Base-by-base conservation (phyloP, 352 stramenopile species). In the Globisporangium irregulare region DNA sequence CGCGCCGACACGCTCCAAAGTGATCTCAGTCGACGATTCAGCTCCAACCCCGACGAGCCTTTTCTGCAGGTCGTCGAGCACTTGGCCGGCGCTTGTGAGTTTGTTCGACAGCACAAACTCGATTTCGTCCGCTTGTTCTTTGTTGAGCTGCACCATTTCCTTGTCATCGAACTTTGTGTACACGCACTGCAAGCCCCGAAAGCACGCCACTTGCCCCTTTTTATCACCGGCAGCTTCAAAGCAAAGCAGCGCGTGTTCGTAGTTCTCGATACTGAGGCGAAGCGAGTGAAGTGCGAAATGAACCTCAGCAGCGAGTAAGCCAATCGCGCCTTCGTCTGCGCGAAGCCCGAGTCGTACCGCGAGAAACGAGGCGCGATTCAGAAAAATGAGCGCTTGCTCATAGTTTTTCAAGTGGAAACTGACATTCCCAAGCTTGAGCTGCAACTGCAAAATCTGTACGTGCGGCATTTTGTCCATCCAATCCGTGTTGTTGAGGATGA, bases 51-150 rank as follows among this genome's bases (percentile, higher is more conserved):
- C 82, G 2, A 92, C 82, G 2, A 92, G 79, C 18, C 81, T 73
- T 57, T 82, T 68, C 51, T 91, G 80, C 4, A 94, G 70, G 1
- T 72, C 60, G 24, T 78, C 67, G 6, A 93, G 76, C 61, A 78
- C 66, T 8, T 73, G 58, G n/a, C 59, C 69, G 2, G 76, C 76
- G 12, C 67, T 62, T 20, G 56, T 67, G 9, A 93, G 59, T 29
- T 86, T 90, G 24, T 89, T 82, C 1, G 78, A 48, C 0, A 94
- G 60, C 0, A 73, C 76, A 70, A 91, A 89, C 65, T 90, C 83
- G 27, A 94, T 88, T 15, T 86, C 79, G 10, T 94, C 80, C 0
- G 81, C 87, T 15, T 84, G 79, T 4, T 67, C n/a, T 14, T 78
- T 80, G 24, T 84, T 86, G 1, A 68, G 65, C 9, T 74, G 48